Conservation (phyloP, 1,284 basidiomycete species). For the Coniferiporia sulphurascens region DNA sequence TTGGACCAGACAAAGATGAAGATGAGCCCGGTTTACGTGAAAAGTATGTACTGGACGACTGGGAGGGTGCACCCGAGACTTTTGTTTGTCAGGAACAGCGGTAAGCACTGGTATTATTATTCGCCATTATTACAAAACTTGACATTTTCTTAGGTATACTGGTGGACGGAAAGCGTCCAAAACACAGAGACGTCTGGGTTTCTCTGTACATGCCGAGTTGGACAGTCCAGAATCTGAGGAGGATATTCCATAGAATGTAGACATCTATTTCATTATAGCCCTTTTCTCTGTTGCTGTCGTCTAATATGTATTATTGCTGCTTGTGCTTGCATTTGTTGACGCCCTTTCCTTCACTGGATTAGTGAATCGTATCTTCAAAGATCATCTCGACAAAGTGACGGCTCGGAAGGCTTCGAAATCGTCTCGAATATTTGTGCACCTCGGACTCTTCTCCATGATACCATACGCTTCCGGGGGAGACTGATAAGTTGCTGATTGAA, state of each 20-base stretch:
- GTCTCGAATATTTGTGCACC: constrained; percentile 34
- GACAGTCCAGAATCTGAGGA: constrained; percentile 22
- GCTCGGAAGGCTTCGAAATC: not conserved
- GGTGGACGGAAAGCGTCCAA: constrained; percentile 90
- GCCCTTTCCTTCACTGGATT: too few relatives aligned
- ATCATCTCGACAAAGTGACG: too few relatives aligned
- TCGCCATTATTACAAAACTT: not conserved
- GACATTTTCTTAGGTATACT: constrained; percentile 52
- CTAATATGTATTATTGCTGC: not conserved
- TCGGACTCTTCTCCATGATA: constrained; percentile 44
- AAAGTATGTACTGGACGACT: constrained; percentile 86
- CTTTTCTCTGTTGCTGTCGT: not conserved
- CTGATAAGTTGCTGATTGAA: constrained; percentile 18
- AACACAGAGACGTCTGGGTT: constrained; percentile 81
- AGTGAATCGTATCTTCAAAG: too few relatives aligned
- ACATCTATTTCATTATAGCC: not conserved
- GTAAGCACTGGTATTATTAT: constrained; percentile 31
- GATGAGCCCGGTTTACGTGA: constrained; percentile 34
- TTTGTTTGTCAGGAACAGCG: constrained; percentile 96
- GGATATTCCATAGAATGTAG: not conserved
- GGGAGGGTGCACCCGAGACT: constrained; percentile 90
- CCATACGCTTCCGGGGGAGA: constrained; percentile 52
- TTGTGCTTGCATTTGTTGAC: not conserved
- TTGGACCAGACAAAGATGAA: constrained; percentile 63
- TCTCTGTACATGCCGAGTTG: constrained; percentile 77